Conservation (phyloP, 148 eudicot genomes). For the Persicaria maculosa region DNA sequence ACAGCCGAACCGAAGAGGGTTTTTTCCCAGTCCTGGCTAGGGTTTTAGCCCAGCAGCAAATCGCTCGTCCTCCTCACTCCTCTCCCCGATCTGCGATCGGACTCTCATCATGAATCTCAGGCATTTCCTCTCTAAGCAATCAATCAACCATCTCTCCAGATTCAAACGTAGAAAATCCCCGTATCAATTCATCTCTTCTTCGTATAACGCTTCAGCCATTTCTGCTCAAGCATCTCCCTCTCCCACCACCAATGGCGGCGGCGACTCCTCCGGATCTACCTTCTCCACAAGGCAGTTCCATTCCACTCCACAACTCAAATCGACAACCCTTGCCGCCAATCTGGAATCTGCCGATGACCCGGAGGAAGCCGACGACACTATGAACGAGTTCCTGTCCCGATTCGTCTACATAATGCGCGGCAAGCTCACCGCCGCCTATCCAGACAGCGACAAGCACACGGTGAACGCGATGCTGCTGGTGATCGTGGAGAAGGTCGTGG, state of each 20-base stretch:
- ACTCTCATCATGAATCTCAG: constrained; percentile 23
- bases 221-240: constrained; percentile 13
- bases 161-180: constrained; percentile 6
- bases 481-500: constrained; percentile 63
- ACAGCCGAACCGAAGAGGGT: too few species aligned
- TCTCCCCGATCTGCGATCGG: not conserved
- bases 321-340: not conserved
- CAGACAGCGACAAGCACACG: constrained; percentile 43
- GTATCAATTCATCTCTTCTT: constrained; percentile 14
- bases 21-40: not conserved
- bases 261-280: constrained; percentile 7
- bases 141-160: not conserved
- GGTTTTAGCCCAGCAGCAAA: not conserved
- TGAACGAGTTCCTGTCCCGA: constrained; percentile 81
- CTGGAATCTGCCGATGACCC: constrained; percentile 7
- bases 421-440: constrained; percentile 46
- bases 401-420: constrained; percentile 84
- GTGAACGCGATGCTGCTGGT: constrained; percentile 62
- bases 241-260: not conserved
- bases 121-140: constrained; percentile 19
- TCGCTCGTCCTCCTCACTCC: not conserved
- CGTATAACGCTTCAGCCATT: not conserved
- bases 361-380: constrained; percentile 41
- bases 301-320: not conserved
- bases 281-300: not conserved